Percentiles rank a stretch among this genome's conserved stretches.
Evolutionary conservation across 2,329 filamentous ascomycete species (phyloP).

Genomic region (Sporothrix pallida): DNA sequence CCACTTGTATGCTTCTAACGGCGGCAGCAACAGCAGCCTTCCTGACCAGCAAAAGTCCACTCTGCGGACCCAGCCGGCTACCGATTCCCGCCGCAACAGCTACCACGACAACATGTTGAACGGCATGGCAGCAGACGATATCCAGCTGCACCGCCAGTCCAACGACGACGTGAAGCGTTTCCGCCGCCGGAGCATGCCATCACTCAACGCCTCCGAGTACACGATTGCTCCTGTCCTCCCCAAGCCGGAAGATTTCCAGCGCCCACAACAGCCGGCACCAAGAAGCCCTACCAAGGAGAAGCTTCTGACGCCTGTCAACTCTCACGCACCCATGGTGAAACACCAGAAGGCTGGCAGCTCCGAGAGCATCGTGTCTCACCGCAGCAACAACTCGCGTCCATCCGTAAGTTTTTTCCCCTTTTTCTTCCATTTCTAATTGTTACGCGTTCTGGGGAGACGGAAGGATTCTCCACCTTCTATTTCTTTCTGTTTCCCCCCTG

Average conservation of each 20-base stretch:
- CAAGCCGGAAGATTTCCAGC: slow-evolving; percentile 46
- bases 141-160: slow-evolving; percentile 64
- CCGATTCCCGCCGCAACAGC: slow-evolving; percentile 57
- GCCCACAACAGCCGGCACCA: slow-evolving; percentile 41
- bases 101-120: slow-evolving; percentile 52
- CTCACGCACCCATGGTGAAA: slow-evolving; percentile 40
- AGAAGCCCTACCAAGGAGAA: slow-evolving; percentile 48
- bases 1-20: slow-evolving; percentile 50
- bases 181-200: slow-evolving; percentile 82
- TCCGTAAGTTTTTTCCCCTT: slow-evolving; percentile 60
- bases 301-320: slow-evolving; percentile 46
- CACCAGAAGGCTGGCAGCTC: slow-evolving; percentile 63
- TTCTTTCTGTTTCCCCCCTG: slow-evolving; percentile 22
- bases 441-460: slow-evolving; percentile 15
- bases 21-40: slow-evolving; percentile 52
- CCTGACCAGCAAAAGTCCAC: slow-evolving; percentile 45
- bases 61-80: slow-evolving; percentile 41
- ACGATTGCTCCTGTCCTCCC: slow-evolving; percentile 47
- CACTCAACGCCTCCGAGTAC: slow-evolving; percentile 57
- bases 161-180: slow-evolving; percentile 76
- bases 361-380: slow-evolving; percentile 66
- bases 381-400: slow-evolving; percentile 65
- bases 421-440: background rate
- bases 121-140: slow-evolving; percentile 70
- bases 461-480: slow-evolving; percentile 32